Base-by-base conservation (phyloP, 257 asterid species). In the Haberlea rhodopensis region DNA sequence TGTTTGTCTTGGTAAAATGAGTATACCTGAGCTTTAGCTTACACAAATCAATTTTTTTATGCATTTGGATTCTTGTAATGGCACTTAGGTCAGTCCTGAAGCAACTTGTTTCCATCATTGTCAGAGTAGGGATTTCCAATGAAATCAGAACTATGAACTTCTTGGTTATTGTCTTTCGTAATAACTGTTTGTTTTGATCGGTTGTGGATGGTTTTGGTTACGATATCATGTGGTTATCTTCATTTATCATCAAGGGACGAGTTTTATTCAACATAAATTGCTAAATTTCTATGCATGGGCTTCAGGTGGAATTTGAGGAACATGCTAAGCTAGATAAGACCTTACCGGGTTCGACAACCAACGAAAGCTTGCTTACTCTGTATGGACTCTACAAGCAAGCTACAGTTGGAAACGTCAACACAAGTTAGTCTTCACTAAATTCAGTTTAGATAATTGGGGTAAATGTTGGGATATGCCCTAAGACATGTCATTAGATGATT, bases 311-410 rank as follows among this genome's bases (percentile, higher is more conserved):
- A 28, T 94, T 94, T 75, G 97, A 94, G 76, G 87, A 75, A 74
- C 53, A 87, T 34, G 97, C 99, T 32, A 91, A 78, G 88, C 86
- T 85, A 68, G 96, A 88, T 28, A 94, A 87, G 87, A 81, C n/a
- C 68, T 76, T 94, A 80, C 94, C 99, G 1, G 94, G 81, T 66
- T 74, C 10, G 16, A 84, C 96, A 16, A 22, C 83, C 72, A 87
- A 92, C 8, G 97, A 84, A 51, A 68, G 69, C 85, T 76, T 80
- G 72, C 95, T n/a, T 94, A 84, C 84, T 51, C 82, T 94, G 21
- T n/a, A n/a, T 94, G 97, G 97, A 24, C 96, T 90, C 31, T 87
- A 5, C 85, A 94, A 94, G 79, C 95, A 87, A 69, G 89, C 95
- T 34, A 90, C 96, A 0, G 76, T 78, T 62, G 99, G 97, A 68